Evolutionary conservation across 2,329 filamentous ascomycete species (phyloP).

Genomic region (Elsinoe perseae): DNA sequence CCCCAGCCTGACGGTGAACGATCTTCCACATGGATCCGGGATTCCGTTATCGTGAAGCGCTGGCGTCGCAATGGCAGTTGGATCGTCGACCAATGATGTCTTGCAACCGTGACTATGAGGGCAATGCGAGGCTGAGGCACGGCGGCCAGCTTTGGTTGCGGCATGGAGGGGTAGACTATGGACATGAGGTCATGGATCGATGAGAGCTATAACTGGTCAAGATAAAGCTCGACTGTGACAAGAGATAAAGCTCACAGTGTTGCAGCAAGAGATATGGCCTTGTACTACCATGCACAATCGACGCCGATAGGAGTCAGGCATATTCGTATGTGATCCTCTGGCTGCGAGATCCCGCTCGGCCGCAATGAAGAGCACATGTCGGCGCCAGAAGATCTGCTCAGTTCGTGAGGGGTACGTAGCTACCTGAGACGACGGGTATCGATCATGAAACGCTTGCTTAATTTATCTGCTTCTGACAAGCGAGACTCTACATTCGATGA

Average conservation of each 20-base stretch:
- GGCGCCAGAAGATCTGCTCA: background rate
- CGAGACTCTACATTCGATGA: background rate
- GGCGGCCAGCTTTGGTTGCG: background rate
- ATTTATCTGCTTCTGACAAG: constrained; percentile 4
- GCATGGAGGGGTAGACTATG: constrained; percentile 11
- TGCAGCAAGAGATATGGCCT: background rate
- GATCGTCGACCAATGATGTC: constrained; percentile 3
- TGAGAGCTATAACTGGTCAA: background rate
- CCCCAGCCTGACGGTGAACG: constrained; percentile 5
- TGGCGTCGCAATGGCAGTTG: constrained; percentile 2
- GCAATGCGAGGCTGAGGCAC: background rate
- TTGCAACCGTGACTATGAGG: background rate
- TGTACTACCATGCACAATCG: background rate
- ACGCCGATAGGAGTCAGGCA: background rate
- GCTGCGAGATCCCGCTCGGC: background rate
- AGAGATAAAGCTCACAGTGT: constrained; percentile 7
- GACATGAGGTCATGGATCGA: constrained; percentile 13
- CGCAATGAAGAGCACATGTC: background rate
- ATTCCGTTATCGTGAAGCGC: constrained; percentile 10
- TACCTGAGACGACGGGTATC: background rate
- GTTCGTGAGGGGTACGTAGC: constrained; percentile 2
- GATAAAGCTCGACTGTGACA: background rate
- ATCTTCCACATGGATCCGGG: background rate
- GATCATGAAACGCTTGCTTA: background rate
- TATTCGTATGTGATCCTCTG: background rate